Conservation (phyloP, 192 early-diverging fungal genomes). For the Mortierella antarctica region DNA sequence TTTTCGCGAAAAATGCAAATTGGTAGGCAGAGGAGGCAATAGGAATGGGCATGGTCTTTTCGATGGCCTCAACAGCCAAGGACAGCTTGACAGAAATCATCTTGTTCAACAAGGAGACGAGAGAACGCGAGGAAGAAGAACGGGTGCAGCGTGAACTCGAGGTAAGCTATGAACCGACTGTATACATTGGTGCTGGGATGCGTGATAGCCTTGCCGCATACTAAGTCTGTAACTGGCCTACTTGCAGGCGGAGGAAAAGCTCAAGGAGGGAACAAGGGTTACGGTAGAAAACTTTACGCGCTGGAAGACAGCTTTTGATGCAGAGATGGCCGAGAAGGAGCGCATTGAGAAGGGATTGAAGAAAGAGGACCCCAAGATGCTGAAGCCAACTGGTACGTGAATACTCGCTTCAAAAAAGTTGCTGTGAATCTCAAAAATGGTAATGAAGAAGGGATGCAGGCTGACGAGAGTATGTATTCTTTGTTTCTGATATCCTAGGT, state of each 20-base stretch:
- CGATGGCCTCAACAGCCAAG: slow-evolving; percentile 78
- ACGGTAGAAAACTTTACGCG: slow-evolving; percentile 78
- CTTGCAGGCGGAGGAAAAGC: slow-evolving; percentile 72
- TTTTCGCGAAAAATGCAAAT: background rate
- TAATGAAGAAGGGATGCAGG: background rate
- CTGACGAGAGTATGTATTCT: background rate
- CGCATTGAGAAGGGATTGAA: slow-evolving; percentile 49
- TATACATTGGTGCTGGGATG: background rate
- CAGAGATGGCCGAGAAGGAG: slow-evolving; percentile 72
- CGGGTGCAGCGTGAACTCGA: slow-evolving; percentile 71
- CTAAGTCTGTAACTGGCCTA: background rate
- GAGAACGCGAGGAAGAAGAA: slow-evolving; percentile 61
- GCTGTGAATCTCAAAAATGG: background rate
- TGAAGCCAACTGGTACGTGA: slow-evolving; percentile 57
- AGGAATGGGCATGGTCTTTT: slow-evolving; percentile 95
- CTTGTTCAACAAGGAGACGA: slow-evolving; percentile 59
- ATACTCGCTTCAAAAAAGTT: background rate
- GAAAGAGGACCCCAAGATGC: slow-evolving; percentile 58
- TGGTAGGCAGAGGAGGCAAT: slow-evolving; percentile 74
- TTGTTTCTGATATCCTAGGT: slow-evolving; percentile 58
- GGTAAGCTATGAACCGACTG: slow-evolving; percentile 14
- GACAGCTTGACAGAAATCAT: slow-evolving; percentile 77
- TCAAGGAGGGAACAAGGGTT: slow-evolving; percentile 86
- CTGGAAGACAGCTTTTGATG: slow-evolving; percentile 86
- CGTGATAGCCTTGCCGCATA: background rate